Evolutionary conservation across 768 basidiomycete genomes (phyloP), one percentile per base, ranked within the genome.

Genomic region (Pleurotus cornucopiae): DNA sequence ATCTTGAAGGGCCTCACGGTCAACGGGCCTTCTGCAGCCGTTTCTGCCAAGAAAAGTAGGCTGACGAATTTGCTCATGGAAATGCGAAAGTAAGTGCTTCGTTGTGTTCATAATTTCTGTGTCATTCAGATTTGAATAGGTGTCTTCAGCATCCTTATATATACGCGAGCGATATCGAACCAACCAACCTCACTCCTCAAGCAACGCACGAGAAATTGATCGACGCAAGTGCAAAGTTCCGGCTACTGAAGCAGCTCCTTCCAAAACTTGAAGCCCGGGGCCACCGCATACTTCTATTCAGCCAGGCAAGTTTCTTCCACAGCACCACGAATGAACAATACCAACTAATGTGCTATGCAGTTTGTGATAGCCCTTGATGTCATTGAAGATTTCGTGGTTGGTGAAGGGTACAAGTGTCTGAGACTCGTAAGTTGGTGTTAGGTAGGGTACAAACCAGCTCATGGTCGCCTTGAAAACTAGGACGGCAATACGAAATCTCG

Each of bases 141-240:
- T 93, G 91, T 67, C 71, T 94, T 13, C 94, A 96, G 71, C 94
- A 97, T 69, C 94, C 94, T 0, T 96, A 96, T 66, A 78, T 96
- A 48, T 86, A 91, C 54, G 85, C 83, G 11, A 78, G 83, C 52
- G 84, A 85, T 43, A 87, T 98, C 18, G 95, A 97, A 62, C 88
- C 90, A 49, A 74, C 71, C 38, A 82, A 79, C 13, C 64, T 94
- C 20, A 61, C 79, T 12, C 63, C 69, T 2, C 67, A 66, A 43
- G 89, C 89, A 62, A 79, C 81, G 16, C 94, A 97, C 60, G 83
- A 85, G 41, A 88, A 87, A 61, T 71, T 97, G 37, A 85, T 94
- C 44, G 86, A 87, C 46, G 91, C 83, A 4, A 94, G 91, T 66
- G 82, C 86, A n/a, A 96, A 98, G 69, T 72, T 98, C 48, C 81